Evolutionary conservation across 192 early-diverging fungal species (phyloP).

Genomic region (Allomyces macrogynus): DNA sequence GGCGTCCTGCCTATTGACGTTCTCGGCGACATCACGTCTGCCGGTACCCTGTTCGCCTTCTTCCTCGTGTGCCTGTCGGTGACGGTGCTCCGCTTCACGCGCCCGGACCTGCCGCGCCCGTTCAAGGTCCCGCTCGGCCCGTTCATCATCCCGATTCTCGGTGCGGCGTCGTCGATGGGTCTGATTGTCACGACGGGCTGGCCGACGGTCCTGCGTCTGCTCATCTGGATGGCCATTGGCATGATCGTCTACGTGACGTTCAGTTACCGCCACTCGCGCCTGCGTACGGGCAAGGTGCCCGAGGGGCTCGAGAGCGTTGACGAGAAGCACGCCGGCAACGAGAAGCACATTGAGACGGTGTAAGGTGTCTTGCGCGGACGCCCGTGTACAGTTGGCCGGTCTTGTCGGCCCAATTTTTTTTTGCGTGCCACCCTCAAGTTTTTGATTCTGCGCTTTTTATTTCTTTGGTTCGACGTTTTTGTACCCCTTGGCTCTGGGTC

Average conservation of each 20-base stretch:
- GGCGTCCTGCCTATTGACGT: conserved; percentile 63
- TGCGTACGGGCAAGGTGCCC: conserved; percentile 5
- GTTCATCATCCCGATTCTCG: conserved; percentile 40
- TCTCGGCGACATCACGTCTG: conserved; percentile 62
- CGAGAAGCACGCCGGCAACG: no score
- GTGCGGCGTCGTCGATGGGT: conserved; percentile 32
- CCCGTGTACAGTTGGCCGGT: no score
- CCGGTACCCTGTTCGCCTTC: conserved; percentile 69
- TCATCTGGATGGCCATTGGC: conserved; percentile 60
- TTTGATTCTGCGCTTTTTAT: no score
- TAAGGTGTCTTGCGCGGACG: no score
- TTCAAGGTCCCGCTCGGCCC: conserved; percentile 52
- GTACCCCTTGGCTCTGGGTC: no score
- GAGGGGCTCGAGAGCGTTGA: no score
- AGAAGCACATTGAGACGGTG: no score
- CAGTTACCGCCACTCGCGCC: conserved; percentile 38
- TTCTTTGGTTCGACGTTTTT: no score
- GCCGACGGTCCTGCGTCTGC: conserved; percentile 45
- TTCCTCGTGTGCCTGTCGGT: conserved; percentile 61
- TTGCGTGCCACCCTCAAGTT: no score
- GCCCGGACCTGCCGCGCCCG: conserved; percentile 40
- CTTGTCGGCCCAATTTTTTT: no score
- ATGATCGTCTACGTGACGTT: conserved; percentile 51
- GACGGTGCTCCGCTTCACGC: conserved; percentile 49
- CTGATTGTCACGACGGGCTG: conserved; percentile 44